Percentiles rank a stretch among this genome's conserved stretches.
These are phyloP conservation scores for Stipa capillata DNA, from an alignment of 176 grass and related monocot genomes.

Conservation along the genomic window DNA sequence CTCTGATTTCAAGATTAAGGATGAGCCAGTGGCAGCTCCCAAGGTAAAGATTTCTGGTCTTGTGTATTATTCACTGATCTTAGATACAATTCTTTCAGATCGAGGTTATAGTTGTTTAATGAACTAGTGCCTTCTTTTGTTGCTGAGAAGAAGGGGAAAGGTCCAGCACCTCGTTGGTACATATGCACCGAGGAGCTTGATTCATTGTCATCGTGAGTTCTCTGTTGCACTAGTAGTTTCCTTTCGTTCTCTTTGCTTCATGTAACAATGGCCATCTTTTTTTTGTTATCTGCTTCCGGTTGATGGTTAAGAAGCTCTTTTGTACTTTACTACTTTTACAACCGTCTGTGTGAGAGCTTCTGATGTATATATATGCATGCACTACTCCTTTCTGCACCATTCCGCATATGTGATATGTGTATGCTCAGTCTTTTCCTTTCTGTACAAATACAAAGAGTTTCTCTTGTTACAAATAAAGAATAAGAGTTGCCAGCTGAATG, in stretches of 20 bases:
- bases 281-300: background rate
- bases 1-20: slow-evolving; percentile 41
- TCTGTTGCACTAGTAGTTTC: background rate
- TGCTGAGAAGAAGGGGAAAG: slow-evolving; percentile 62
- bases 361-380: background rate
- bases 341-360: background rate
- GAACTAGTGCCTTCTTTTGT: slow-evolving; percentile 25
- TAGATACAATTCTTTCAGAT: background rate
- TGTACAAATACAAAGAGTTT: too few relatives aligned
- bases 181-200: slow-evolving; percentile 70
- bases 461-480: too few relatives aligned
- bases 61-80: slow-evolving; percentile 1
- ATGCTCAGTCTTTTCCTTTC: background rate
- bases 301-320: background rate
- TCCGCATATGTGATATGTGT: background rate
- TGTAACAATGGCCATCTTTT: background rate
- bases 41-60: slow-evolving; percentile 47
- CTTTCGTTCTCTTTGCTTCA: slow-evolving; percentile 1
- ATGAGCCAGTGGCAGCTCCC: slow-evolving; percentile 65
- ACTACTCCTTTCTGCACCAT: background rate
- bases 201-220: slow-evolving; percentile 74
- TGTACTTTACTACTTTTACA: background rate
- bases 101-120: background rate
- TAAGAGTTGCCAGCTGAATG: background rate
- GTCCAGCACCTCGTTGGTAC: slow-evolving; percentile 72